Conservation (phyloP, 495 filamentous ascomycete species). For the Massariosphaeria phaeospora region DNA sequence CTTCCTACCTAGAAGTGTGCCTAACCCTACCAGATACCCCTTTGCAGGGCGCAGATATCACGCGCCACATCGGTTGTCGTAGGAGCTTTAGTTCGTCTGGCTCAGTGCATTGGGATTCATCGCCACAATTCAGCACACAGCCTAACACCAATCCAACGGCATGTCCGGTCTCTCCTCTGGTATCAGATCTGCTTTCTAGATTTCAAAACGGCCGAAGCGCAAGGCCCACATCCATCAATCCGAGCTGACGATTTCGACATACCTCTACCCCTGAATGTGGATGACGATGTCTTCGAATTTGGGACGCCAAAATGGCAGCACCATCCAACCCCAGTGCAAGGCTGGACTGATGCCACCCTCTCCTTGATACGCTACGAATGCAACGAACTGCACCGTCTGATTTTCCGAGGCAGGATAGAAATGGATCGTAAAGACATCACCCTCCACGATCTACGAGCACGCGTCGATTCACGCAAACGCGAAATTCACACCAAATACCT, state of each 20-base stretch:
- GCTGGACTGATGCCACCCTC: conserved; percentile 30
- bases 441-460: conserved; percentile 22
- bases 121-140: conserved; percentile 21
- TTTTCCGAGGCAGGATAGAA: conserved; percentile 31
- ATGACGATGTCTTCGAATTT: conserved; percentile 35
- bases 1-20: not conserved
- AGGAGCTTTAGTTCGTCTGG: conserved; percentile 29
- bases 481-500: conserved; percentile 31
- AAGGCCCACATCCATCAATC: conserved; percentile 32
- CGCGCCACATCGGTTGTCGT: conserved; percentile 32
- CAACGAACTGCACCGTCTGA: conserved; percentile 31
- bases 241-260: conserved; percentile 32
- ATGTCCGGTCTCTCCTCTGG: conserved; percentile 31
- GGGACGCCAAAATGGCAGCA: conserved; percentile 28
- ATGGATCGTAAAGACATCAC: conserved; percentile 30
- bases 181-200: conserved; percentile 34
- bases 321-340: conserved; percentile 21
- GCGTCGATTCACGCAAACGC: conserved; percentile 26
- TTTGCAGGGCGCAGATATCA: conserved; percentile 31
- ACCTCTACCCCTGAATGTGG: conserved; percentile 28
- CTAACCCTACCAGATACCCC: conserved; percentile 26
- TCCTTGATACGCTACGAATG: conserved; percentile 34
- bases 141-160: conserved; percentile 27
- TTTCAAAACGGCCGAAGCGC: conserved; percentile 31
- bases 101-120: conserved; percentile 33